phyloP scores from a whole-genome alignment of 2,329 filamentous ascomycete species.

The Talaromyces sp. region DNA sequence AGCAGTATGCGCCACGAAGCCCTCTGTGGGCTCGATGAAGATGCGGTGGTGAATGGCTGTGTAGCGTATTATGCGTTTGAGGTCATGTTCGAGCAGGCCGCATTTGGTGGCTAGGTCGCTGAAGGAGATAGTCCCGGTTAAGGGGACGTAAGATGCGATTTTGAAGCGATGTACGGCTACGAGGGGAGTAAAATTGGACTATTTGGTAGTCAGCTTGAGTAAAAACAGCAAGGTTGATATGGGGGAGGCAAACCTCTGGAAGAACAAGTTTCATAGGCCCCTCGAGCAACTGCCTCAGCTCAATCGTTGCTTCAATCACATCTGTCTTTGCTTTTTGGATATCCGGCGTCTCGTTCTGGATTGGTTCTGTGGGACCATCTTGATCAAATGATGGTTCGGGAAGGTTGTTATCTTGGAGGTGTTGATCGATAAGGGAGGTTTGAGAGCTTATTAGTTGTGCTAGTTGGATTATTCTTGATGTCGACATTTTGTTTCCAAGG shows the following conservation, averaged over 20 bases:
- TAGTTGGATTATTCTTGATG: constrained; percentile 19
- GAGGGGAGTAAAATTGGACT: constrained; percentile 17
- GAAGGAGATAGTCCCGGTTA: constrained; percentile 12
- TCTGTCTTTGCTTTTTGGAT: constrained; percentile 16
- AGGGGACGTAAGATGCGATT: constrained; percentile 14
- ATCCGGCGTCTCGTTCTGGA: constrained; percentile 11
- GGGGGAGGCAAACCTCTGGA: constrained; percentile 2
- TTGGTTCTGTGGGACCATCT: constrained; percentile 14
- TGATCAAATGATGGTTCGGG: constrained; percentile 17
- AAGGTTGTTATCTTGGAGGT: constrained; percentile 16
- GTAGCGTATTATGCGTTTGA: constrained; percentile 20
- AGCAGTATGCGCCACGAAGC: constrained; percentile 21
- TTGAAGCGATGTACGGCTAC: constrained; percentile 21
- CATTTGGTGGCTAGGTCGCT: constrained; percentile 16
- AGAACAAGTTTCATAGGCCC: constrained; percentile 20
- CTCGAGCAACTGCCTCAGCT: constrained; percentile 17
- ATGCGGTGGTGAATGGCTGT: constrained; percentile 19
- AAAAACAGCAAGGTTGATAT: neutral
- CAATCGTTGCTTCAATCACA: constrained; percentile 17
- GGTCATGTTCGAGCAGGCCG: constrained; percentile 12
- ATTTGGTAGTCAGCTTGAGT: neutral
- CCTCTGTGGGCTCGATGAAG: constrained; percentile 18
- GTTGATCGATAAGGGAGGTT: constrained; percentile 10
- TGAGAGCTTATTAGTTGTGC: constrained; percentile 19
- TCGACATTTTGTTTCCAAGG: constrained; percentile 15